A percentile compares a stretch with the other conserved stretches of the same genome.
phyloP scores from a whole-genome alignment of 1,284 basidiomycete genomes.

The Ganoderma meredithae region DNA sequence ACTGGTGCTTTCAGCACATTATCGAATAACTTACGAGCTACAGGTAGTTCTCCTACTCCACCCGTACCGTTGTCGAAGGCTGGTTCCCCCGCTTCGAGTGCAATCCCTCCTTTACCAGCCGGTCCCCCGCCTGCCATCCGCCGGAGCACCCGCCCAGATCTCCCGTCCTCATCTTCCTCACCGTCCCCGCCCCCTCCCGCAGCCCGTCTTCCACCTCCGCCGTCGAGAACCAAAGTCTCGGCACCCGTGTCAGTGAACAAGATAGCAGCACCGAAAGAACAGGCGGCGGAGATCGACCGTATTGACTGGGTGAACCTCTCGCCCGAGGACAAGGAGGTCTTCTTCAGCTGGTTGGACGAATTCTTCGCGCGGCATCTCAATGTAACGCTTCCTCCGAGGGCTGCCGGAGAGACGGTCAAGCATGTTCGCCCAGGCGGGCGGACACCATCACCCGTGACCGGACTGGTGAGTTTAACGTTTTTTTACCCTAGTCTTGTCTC shows the following conservation, averaged over 20 bases:
- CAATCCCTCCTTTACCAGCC: slow-evolving; percentile 14
- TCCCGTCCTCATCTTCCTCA: slow-evolving; percentile 23
- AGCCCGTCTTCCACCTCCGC: not conserved
- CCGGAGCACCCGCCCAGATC: slow-evolving; percentile 35
- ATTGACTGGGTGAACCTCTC: slow-evolving; percentile 78
- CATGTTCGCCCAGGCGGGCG: slow-evolving; percentile 18
- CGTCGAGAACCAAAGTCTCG: slow-evolving; percentile 2
- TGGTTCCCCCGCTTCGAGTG: slow-evolving; percentile 13
- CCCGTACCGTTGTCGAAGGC: slow-evolving; percentile 21
- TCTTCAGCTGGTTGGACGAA: slow-evolving; percentile 82
- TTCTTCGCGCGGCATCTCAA: slow-evolving; percentile 64
- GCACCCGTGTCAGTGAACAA: slow-evolving; percentile 5
- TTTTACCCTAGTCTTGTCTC: too few species aligned
- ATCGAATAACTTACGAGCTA: not conserved
- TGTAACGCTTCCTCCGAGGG: slow-evolving; percentile 23
- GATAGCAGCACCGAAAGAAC: not conserved
- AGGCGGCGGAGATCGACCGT: slow-evolving; percentile 25
- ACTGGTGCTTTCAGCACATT: slow-evolving; percentile 21
- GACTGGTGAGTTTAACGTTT: slow-evolving; percentile 14
- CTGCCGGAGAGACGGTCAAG: slow-evolving; percentile 16
- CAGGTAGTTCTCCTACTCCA: slow-evolving; percentile 13
- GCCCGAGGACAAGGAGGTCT: slow-evolving; percentile 68
- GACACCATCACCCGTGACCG: slow-evolving; percentile 27
- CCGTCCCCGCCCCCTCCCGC: slow-evolving; percentile 22
- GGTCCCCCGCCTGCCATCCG: slow-evolving; percentile 32